A percentile compares a stretch with the other conserved stretches of the same genome.
Conservation (phyloP, 1,139 yeast genomes). For the Torulaspora pretoriensis region DNA sequence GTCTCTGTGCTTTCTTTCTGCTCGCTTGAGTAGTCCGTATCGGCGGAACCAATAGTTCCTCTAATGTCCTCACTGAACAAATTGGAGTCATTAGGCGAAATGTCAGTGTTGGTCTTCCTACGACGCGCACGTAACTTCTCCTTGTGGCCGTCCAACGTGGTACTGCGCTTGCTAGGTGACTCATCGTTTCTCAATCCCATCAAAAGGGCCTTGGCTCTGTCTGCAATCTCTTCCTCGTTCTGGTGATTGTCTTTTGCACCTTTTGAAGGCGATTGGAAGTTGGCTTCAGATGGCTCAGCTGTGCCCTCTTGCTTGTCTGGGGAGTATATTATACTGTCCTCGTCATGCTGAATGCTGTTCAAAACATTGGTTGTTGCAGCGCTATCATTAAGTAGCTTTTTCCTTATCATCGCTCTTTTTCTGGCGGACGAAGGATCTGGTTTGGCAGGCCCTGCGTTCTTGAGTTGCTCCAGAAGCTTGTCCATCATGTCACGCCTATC, state of each 20-base stretch:
- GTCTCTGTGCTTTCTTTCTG: not conserved
- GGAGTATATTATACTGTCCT: conserved; percentile 30
- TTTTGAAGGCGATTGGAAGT: conserved; percentile 2
- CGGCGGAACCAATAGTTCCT: conserved; percentile 4
- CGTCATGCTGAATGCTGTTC: conserved; percentile 27
- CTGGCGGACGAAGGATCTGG: conserved; percentile 79
- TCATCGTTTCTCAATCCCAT: conserved; percentile 33
- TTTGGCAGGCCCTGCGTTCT: conserved; percentile 66
- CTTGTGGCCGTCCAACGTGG: conserved; percentile 26
- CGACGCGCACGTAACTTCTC: conserved; percentile 32
- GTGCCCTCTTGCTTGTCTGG: conserved; percentile 16
- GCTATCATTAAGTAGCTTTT: conserved; percentile 46
- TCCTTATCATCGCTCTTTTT: conserved; percentile 74
- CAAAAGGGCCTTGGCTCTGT: conserved; percentile 33
- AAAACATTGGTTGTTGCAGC: conserved; percentile 16
- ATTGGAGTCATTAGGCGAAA: conserved; percentile 3
- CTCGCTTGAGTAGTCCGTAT: conserved; percentile 6
- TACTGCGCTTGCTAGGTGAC: conserved; percentile 20
- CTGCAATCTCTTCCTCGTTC: conserved; percentile 26
- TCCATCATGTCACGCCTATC: conserved; percentile 62
- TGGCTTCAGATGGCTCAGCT: conserved; percentile 14
- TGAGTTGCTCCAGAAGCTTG: conserved; percentile 62
- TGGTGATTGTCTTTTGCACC: conserved; percentile 10
- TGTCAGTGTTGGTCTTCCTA: conserved; percentile 15
- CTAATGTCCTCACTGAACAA: conserved; percentile 3